Conservation (phyloP, 805 yeast genomes). For the Zygosaccharomyces bailii region DNA sequence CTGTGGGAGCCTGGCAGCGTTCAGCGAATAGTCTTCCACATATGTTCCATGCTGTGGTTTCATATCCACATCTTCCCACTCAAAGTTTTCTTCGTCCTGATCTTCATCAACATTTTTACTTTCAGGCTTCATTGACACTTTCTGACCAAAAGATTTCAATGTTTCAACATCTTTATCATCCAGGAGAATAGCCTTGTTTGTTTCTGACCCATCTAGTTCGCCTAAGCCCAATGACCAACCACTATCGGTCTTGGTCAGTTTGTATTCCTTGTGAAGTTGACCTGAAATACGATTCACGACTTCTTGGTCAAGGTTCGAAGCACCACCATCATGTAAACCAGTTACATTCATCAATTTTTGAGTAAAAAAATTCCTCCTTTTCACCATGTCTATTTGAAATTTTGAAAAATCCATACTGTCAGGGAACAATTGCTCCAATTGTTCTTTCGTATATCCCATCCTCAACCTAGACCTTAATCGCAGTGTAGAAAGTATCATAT, state of each 20-base stretch:
- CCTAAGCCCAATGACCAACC: constrained; percentile 79
- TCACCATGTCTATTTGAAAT: constrained; percentile 90
- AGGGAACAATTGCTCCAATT: constrained; percentile 76
- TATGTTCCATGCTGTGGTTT: constrained; percentile 25
- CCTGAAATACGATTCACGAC: constrained; percentile 63
- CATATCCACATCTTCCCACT: constrained; percentile 68
- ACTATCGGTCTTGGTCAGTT: constrained; percentile 67
- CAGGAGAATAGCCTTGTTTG: constrained; percentile 47
- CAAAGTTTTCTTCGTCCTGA: constrained; percentile 40
- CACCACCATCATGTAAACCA: constrained; percentile 64
- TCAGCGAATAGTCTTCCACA: constrained; percentile 41
- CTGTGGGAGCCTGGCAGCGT: constrained; percentile 40
- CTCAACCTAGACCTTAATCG: constrained; percentile 82
- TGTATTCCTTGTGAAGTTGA: constrained; percentile 72
- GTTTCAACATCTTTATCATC: constrained; percentile 36
- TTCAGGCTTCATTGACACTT: constrained; percentile 1
- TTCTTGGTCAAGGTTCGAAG: constrained; percentile 32
- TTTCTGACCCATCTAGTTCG: constrained; percentile 41
- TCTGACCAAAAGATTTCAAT: constrained; percentile 8
- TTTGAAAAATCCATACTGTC: constrained; percentile 84
- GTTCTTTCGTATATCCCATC: constrained; percentile 94
- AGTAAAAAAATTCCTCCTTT: constrained; percentile 84
- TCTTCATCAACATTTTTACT: constrained; percentile 21
- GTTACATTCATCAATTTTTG: constrained; percentile 79
- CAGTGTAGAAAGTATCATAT: constrained; percentile 79